Conservation (phyloP, 2,329 filamentous ascomycete genomes). For the Penicillium sp. region DNA sequence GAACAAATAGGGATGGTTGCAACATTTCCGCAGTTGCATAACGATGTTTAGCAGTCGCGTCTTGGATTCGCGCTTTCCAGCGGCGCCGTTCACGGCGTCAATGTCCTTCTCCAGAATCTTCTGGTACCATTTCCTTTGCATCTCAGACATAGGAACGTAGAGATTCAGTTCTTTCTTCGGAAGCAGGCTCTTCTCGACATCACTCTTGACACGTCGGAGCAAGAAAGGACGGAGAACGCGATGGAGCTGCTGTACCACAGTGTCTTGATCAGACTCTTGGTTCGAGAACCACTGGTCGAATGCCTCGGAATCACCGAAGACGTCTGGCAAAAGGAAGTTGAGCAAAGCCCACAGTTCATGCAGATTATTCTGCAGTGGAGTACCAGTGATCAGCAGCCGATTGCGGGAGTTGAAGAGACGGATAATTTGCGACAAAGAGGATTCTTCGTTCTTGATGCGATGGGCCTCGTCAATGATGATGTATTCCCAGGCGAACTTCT, state of each 20-base stretch:
- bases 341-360: slow-evolving; percentile 97
- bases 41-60: slow-evolving; percentile 96
- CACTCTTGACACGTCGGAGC: slow-evolving; percentile 90
- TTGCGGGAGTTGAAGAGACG: slow-evolving; percentile 95
- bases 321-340: slow-evolving; percentile 96
- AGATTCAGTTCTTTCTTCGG: slow-evolving; percentile 97
- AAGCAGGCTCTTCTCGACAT: slow-evolving; percentile 94
- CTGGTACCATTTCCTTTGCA: slow-evolving; percentile 99
- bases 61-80: slow-evolving; percentile 95
- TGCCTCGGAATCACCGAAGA: slow-evolving; percentile 92
- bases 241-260: slow-evolving; percentile 92
- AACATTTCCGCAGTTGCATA: slow-evolving; percentile 98
- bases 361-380: slow-evolving; percentile 93
- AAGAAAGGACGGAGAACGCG: slow-evolving; percentile 89
- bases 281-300: slow-evolving; percentile 98
- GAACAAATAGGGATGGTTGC: slow-evolving; percentile 97
- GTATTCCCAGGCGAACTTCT: slow-evolving; percentile 99
- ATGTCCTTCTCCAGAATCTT: slow-evolving; percentile 99
- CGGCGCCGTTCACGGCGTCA: slow-evolving; percentile 94
- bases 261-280: slow-evolving; percentile 86
- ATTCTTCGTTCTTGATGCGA: slow-evolving; percentile 99
- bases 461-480: slow-evolving; percentile 99
- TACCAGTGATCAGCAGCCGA: slow-evolving; percentile 90
- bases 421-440: slow-evolving; percentile 92
- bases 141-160: slow-evolving; percentile 97